These are phyloP conservation scores for Ceratocystis colombiana DNA, from an alignment of 2,329 filamentous ascomycete genomes.

Conservation along the genomic window DNA sequence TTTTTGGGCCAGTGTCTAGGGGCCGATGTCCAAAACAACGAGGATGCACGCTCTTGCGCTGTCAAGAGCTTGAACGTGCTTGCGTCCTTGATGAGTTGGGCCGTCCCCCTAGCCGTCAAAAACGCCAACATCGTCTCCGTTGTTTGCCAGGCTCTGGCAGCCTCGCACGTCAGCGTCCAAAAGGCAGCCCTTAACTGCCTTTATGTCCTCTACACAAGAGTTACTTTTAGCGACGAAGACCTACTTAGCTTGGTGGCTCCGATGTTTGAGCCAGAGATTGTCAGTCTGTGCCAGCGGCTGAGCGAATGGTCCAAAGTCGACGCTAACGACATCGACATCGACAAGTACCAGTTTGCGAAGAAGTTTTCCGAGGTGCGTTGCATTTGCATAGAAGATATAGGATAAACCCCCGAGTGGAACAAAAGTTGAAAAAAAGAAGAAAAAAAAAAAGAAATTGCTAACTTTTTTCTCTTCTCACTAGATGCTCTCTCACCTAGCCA, in stretches of 20 bases:
- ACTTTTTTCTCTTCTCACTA: slow-evolving; percentile 32
- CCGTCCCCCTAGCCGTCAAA: slow-evolving; percentile 70
- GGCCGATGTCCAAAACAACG: slow-evolving; percentile 53
- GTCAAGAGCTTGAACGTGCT: slow-evolving; percentile 68
- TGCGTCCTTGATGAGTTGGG: slow-evolving; percentile 74
- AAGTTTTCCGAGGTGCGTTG: slow-evolving; percentile 74
- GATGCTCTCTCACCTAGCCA: slow-evolving; percentile 76
- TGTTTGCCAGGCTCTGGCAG: slow-evolving; percentile 61
- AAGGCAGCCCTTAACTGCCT: slow-evolving; percentile 72
- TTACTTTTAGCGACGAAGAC: slow-evolving; percentile 64
- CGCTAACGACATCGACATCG: slow-evolving; percentile 74
- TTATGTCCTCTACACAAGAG: slow-evolving; percentile 69
- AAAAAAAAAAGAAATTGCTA: background rate
- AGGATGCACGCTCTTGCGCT: slow-evolving; percentile 58
- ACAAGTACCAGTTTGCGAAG: slow-evolving; percentile 85
- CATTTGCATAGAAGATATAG: background rate
- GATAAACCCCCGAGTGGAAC: background rate
- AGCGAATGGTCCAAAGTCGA: slow-evolving; percentile 74
- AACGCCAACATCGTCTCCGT: slow-evolving; percentile 59
- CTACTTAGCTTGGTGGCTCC: slow-evolving; percentile 68
- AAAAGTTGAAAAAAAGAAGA: no score
- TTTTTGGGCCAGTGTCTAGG: slow-evolving; percentile 65
- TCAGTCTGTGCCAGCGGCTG: slow-evolving; percentile 61
- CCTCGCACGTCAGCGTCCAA: slow-evolving; percentile 60
- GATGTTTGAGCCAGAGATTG: slow-evolving; percentile 63